Base-by-base conservation (phyloP, 2,329 filamentous ascomycete genomes). In the Zymoseptoria tritici region DNA sequence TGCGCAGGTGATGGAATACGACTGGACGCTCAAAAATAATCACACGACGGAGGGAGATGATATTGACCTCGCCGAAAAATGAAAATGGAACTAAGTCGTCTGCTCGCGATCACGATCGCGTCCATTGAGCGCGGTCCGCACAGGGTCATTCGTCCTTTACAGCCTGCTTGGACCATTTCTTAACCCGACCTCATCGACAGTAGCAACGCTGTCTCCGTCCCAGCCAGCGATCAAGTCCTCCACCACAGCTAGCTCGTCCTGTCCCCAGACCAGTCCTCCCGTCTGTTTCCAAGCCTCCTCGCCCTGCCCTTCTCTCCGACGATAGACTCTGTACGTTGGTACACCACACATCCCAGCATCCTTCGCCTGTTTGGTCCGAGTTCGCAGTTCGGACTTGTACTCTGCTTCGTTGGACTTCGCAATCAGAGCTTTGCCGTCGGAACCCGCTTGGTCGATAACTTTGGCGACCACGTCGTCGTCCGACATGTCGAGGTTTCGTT, bases 191-290 rank as follows among this genome's bases (percentile, higher is more conserved):
- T 58, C 24, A 20, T 52, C 58, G 19, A 63, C 58, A n/a, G n/a
- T 56, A 2, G 60, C 60, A 20, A 54, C 36, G 6, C 59, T 57
- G 13, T 36, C 46, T 6, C 64, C 64, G 56, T 64, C 57, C 59
- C 60, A 66, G 4, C 65, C 64, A 54, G 62, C 60, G 21, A 67
- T 66, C 46, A 64, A 53, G 42, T 67, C 65, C 58, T 67, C 64
- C 8, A 67, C 64, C 2, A 65, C 62, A 19, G 60, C 49, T 19
- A 67, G 5, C 50, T 65, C 61, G 59, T 67, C 65, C 36, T 67
- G 65, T n/a, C 65, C 65, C 65, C 65, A 67, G 19, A 67, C 64
- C 2, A 67, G 42, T 31, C 64, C 65, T 11, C 60, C 64, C n/a
- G 24, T 49, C 49, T 62, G 60, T 24, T 51, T 56, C 65, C 64